A percentile compares a stretch with the other conserved stretches of the same genome.
phyloP scores from a whole-genome alignment of 1,139 yeast species.

The Ashbya aceris region DNA sequence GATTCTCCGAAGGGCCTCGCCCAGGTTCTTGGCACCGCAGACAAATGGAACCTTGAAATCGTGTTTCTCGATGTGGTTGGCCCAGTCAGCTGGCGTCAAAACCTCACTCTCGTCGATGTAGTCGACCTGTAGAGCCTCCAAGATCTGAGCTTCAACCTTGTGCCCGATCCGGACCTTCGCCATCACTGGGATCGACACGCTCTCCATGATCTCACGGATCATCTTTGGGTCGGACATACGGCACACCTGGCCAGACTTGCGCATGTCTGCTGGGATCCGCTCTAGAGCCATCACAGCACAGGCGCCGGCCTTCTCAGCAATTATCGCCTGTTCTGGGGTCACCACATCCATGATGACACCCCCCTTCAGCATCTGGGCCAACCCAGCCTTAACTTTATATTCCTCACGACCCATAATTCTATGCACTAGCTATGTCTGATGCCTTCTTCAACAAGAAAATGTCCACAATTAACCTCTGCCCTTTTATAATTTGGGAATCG shows the following conservation, averaged over 20 bases:
- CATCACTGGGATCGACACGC: slow-evolving; percentile 70
- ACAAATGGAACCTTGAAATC: slow-evolving; percentile 70
- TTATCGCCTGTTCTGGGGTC: slow-evolving; percentile 48
- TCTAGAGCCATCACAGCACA: slow-evolving; percentile 90
- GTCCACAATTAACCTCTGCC: too few relatives aligned
- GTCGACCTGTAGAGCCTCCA: slow-evolving; percentile 66
- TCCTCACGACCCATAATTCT: slow-evolving; percentile 8
- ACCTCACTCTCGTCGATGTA: slow-evolving; percentile 84
- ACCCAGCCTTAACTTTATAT: slow-evolving; percentile 65
- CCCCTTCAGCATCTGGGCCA: slow-evolving; percentile 84
- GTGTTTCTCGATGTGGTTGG: slow-evolving; percentile 53
- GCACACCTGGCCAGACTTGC: slow-evolving; percentile 76
- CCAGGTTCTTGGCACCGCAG: slow-evolving; percentile 78
- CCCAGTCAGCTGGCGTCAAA: slow-evolving; percentile 71
- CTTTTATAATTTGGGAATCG: too few relatives aligned
- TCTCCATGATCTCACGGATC: slow-evolving; percentile 65
- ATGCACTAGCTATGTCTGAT: neutral
- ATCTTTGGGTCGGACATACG: slow-evolving; percentile 83
- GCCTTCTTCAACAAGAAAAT: too few relatives aligned
- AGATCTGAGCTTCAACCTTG: slow-evolving; percentile 71
- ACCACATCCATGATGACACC: slow-evolving; percentile 61
- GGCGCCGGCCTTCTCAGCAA: slow-evolving; percentile 82
- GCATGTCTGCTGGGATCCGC: slow-evolving; percentile 79
- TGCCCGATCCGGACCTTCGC: slow-evolving; percentile 86
- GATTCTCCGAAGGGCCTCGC: slow-evolving; percentile 76